Conservation (phyloP, 352 stramenopile species). For the Detonula confervacea region DNA sequence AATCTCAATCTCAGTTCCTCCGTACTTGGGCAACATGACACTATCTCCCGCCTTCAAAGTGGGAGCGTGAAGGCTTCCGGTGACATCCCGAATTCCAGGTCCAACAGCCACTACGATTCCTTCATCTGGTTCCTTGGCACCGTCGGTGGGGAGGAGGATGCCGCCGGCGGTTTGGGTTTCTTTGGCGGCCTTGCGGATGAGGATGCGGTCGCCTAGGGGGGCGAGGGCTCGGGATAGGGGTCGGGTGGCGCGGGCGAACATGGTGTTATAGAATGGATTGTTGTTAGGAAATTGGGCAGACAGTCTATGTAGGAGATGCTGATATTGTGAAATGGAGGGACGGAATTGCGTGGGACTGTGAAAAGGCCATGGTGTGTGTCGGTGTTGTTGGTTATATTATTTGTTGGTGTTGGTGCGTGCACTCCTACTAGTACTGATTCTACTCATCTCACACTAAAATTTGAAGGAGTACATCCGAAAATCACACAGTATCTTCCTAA, state of each 20-base stretch:
- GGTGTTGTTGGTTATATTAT: no score
- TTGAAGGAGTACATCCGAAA: no score
- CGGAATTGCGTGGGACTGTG: no score
- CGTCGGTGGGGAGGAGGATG: conserved; percentile 93
- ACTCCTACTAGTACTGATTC: no score
- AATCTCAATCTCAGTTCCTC: conserved; percentile 92
- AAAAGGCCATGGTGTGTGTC: no score
- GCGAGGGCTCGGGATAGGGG: conserved; percentile 87
- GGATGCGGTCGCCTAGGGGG: conserved; percentile 94
- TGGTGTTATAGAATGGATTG: no score
- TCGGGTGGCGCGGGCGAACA: conserved; percentile 45
- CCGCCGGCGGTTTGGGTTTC: conserved; percentile 92
- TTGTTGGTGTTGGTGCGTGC: no score
- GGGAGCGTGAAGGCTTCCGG: conserved; percentile 90
- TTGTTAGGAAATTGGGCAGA: no score
- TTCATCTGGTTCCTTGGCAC: conserved; percentile 93
- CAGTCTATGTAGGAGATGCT: no score
- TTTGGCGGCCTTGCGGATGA: conserved; percentile 92
- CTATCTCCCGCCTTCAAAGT: conserved; percentile 92
- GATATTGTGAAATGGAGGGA: no score
- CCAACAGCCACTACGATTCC: conserved; percentile 93
- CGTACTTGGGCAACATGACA: conserved; percentile 96
- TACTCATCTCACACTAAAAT: no score
- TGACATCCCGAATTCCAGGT: conserved; percentile 89
- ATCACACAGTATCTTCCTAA: no score